Conservation (phyloP, 106 monocot genomes). For the Dioscorea alata region DNA sequence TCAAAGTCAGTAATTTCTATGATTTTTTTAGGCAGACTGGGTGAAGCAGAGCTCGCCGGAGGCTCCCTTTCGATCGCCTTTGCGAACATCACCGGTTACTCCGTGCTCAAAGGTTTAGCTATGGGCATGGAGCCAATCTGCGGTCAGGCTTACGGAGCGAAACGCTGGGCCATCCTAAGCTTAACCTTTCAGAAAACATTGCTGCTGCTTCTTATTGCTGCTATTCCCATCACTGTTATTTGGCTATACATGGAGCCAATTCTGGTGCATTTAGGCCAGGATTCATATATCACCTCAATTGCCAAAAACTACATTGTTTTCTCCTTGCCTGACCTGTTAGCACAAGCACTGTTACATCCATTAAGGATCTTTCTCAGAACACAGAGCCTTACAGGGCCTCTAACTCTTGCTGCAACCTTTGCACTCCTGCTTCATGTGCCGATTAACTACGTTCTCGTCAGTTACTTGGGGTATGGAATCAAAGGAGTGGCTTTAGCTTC, state of each 20-base stretch:
- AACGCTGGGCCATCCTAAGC: slow-evolving; percentile 25
- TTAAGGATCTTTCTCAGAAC: slow-evolving; percentile 43
- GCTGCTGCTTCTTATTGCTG: slow-evolving; percentile 26
- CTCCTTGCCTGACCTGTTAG: slow-evolving; percentile 48
- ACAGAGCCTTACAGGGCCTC: slow-evolving; percentile 32
- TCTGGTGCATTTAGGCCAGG: slow-evolving; percentile 29
- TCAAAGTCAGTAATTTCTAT: slow-evolving; percentile 29
- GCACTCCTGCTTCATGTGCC: slow-evolving; percentile 37
- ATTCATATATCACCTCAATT: slow-evolving; percentile 15
- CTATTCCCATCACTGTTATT: slow-evolving; percentile 33
- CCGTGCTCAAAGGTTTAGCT: slow-evolving; percentile 42
- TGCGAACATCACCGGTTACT: slow-evolving; percentile 73
- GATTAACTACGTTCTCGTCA: slow-evolving; percentile 36
- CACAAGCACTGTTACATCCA: slow-evolving; percentile 42
- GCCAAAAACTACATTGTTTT: slow-evolving; percentile 34
- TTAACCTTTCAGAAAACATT: slow-evolving; percentile 45
- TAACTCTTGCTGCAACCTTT: slow-evolving; percentile 24
- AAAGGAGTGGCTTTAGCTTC: slow-evolving; percentile 43
- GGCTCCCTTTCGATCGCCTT: slow-evolving; percentile 59
- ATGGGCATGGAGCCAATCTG: slow-evolving; percentile 73
- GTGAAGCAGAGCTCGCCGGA: slow-evolving; percentile 37
- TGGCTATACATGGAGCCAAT: slow-evolving; percentile 39
- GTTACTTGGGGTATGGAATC: slow-evolving; percentile 28
- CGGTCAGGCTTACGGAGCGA: slow-evolving; percentile 50
- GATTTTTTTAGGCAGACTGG: slow-evolving; percentile 51